These are phyloP conservation scores for Hericium coralloides DNA, from an alignment of 768 basidiomycete species.

Conservation along the genomic window DNA sequence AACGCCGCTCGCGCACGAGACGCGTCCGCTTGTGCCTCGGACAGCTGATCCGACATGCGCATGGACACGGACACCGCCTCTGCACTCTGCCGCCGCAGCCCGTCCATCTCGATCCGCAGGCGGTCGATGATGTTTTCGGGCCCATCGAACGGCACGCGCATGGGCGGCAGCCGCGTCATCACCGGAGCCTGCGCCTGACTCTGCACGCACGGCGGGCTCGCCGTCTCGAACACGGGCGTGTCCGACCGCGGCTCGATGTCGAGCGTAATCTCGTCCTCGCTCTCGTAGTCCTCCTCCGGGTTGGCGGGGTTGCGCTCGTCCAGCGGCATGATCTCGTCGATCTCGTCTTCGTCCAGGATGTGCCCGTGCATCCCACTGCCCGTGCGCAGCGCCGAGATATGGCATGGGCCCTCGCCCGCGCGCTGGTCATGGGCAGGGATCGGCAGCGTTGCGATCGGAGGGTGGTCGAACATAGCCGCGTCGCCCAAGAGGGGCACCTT, in stretches of 20 bases:
- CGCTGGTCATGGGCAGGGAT: constrained; percentile 3
- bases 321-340: constrained; percentile 25
- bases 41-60: constrained; percentile 62
- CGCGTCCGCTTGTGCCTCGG: constrained; percentile 53
- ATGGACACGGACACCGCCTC: constrained; percentile 59
- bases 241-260: constrained; percentile 6
- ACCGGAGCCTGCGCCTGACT: neutral
- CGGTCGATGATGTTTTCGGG: constrained; percentile 40
- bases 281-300: constrained; percentile 42
- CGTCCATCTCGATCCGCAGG: constrained; percentile 57
- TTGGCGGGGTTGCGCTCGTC: constrained; percentile 19
- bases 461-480: neutral
- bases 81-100: constrained; percentile 54
- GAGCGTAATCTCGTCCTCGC: constrained; percentile 52
- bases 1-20: constrained; percentile 46
- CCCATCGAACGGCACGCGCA: neutral
- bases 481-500: constrained; percentile 5
- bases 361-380: constrained; percentile 2
- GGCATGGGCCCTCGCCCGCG: neutral
- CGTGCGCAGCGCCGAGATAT: constrained; percentile 20
- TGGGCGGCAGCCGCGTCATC: constrained; percentile 2
- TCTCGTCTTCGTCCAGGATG: constrained; percentile 28
- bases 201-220: neutral
- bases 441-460: constrained; percentile 4
- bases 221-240: constrained; percentile 21